Evolutionary conservation across 1,139 yeast species (phyloP).

Genomic region (Diutina rugosa): DNA sequence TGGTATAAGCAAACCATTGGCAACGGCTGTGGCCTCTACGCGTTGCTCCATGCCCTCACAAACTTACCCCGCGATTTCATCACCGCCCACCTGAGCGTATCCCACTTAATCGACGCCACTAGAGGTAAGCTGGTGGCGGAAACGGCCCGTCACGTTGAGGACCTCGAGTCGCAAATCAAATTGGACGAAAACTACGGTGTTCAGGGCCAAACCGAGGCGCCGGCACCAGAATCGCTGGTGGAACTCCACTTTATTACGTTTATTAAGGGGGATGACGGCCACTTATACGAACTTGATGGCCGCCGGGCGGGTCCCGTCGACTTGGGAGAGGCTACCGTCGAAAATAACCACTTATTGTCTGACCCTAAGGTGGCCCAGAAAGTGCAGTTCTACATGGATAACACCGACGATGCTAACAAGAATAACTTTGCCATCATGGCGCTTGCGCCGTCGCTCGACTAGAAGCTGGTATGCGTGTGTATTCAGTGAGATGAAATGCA

Average conservation of each 20-base stretch:
- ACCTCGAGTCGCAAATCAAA: constrained; percentile 30
- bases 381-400: constrained; percentile 53
- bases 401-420: constrained; percentile 45
- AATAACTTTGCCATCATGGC: constrained; percentile 61
- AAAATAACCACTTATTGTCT: constrained; percentile 35
- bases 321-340: constrained; percentile 31
- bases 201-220: constrained; percentile 73
- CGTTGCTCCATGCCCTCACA: constrained; percentile 61
- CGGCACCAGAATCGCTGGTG: constrained; percentile 49
- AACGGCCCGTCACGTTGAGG: constrained; percentile 35
- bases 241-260: constrained; percentile 73
- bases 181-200: constrained; percentile 48
- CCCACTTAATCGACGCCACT: constrained; percentile 12
- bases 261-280: constrained; percentile 43
- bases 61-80: constrained; percentile 42
- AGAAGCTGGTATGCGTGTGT: background rate
- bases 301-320: constrained; percentile 68
- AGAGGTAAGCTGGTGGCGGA: constrained; percentile 18
- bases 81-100: constrained; percentile 21
- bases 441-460: constrained; percentile 34
- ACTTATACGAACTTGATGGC: constrained; percentile 79
- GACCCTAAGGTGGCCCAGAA: constrained; percentile 38
- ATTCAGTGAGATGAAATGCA: too few relatives aligned
- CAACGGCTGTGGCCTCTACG: constrained; percentile 92
- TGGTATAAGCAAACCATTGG: constrained; percentile 82